These are phyloP conservation scores for Geotrichum siamense DNA, from an alignment of 1,139 yeast genomes.

Conservation along the genomic window DNA sequence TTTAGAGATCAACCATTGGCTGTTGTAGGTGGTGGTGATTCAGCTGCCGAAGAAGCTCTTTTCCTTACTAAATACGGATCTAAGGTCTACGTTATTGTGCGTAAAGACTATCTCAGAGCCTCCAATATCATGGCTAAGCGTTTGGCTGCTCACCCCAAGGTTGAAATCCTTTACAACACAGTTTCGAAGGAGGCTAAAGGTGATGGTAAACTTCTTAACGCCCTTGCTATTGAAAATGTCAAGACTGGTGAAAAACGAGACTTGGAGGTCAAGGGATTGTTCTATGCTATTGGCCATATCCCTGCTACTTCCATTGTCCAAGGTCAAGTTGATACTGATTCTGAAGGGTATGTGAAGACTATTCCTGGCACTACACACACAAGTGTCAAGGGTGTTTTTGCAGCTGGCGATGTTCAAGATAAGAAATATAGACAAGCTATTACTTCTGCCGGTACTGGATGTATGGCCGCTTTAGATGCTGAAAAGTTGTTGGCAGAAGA, in stretches of 20 bases:
- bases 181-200: conserved; percentile 87
- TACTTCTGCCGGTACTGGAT: conserved; percentile 98
- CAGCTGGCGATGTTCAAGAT: conserved; percentile 99
- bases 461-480: conserved; percentile 98
- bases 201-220: conserved; percentile 55
- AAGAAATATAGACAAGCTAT: conserved; percentile 96
- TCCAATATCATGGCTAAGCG: conserved; percentile 96
- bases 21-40: conserved; percentile 97
- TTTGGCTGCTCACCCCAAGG: conserved; percentile 71
- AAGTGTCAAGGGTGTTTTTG: conserved; percentile 86
- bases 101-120: conserved; percentile 91
- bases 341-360: conserved; percentile 79
- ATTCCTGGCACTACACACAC: conserved; percentile 83
- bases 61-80: conserved; percentile 96
- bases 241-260: conserved; percentile 62
- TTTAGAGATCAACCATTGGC: conserved; percentile 97
- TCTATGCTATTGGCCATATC: conserved; percentile 95
- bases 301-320: conserved; percentile 86
- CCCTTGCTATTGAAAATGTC: conserved; percentile 49
- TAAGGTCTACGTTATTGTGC: conserved; percentile 84
- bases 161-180: conserved; percentile 83
- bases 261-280: conserved; percentile 79
- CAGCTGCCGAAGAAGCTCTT: conserved; percentile 97
- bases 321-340: conserved; percentile 77
- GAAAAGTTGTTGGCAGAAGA: conserved; percentile 74